Evolutionary conservation across 129 eudicot genomes (phyloP), one percentile per base, ranked within the genome.

Genomic region (Helianthus tuberosus): DNA sequence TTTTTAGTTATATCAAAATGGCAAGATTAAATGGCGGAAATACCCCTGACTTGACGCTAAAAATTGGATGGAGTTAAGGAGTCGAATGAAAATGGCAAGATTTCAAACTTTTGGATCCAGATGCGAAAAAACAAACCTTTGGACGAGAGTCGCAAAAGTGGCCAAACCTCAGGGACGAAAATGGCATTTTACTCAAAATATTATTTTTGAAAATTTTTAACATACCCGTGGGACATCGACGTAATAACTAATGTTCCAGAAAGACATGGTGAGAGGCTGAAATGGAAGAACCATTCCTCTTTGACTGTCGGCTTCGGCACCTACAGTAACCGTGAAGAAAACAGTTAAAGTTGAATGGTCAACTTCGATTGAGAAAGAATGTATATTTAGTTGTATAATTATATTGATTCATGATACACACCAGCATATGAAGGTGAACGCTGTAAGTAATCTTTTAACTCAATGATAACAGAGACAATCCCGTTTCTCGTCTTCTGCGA

Each of bases 201-300:
- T 53, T 17, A 15, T 6, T 5, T 20, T 10, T 73, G 32, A 2
- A 13, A 27, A 46, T 20, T 36, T 73, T 38, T 15, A 14, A 69
- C 44, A 57, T 88, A 94, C 98, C 97, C 50, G 61, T 75, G 98
- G 98, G 83, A 86, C 74, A 23, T 94, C 96, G 35, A 90, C 91
- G 29, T 80, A 86, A 74, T 94, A 94, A 65, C 80, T 86, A 66
- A 94, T 78, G 77, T 90, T 82, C 77, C 85, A 70, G 78, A 94
- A 94, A 71, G 91, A 79, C 93, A 94, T 83, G 52, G 98, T 81
- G 75, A 90, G 98, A 36, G 97, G 97, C 75, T 83, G 85, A 75
- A 94, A 94, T 6, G 98, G 98, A 71, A 94, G 97, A 78, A 94
- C 93, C 98, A 94, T 94, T 66, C 97, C 97, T 76, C 81, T 90